Conservation (phyloP, 768 basidiomycete species). For the Leccinum subgranulosum region DNA sequence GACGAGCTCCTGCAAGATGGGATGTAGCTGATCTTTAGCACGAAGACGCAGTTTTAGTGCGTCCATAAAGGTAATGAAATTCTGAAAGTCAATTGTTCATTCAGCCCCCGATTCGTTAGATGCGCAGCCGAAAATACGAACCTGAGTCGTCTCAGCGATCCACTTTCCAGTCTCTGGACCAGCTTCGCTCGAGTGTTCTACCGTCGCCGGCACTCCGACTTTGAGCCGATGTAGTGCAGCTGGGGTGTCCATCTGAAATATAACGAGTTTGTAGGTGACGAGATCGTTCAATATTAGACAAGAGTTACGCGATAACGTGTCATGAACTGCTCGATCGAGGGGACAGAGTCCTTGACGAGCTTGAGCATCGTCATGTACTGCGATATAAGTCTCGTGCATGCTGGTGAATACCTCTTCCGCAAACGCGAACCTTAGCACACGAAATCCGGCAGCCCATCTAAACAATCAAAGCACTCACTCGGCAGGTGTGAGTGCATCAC, state of each 20-base stretch:
- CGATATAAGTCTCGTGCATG: constrained; percentile 88
- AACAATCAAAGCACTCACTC: constrained; percentile 59
- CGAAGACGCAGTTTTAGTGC: constrained; percentile 87
- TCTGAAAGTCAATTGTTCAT: constrained; percentile 42
- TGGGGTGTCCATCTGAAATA: constrained; percentile 81
- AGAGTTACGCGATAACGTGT: constrained; percentile 64
- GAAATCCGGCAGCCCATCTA: background rate
- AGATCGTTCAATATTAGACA: background rate
- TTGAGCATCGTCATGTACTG: constrained; percentile 98
- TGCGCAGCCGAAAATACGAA: constrained; percentile 25
- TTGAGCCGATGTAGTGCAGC: constrained; percentile 88
- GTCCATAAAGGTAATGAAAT: constrained; percentile 99
- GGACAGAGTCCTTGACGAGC: constrained; percentile 86
- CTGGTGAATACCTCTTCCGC: constrained; percentile 86
- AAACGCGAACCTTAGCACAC: constrained; percentile 6
- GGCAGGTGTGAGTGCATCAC: constrained; percentile 85
- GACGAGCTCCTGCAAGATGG: constrained; percentile 92
- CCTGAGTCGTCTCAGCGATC: constrained; percentile 98
- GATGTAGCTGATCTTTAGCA: constrained; percentile 97
- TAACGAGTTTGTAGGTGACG: background rate
- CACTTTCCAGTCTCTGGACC: constrained; percentile 93
- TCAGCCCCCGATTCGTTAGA: background rate
- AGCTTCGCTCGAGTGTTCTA: constrained; percentile 91
- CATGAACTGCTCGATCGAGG: constrained; percentile 90
- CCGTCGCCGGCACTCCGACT: constrained; percentile 94